Conservation (phyloP, 306 rosid species). For the Luffa acutangula region DNA sequence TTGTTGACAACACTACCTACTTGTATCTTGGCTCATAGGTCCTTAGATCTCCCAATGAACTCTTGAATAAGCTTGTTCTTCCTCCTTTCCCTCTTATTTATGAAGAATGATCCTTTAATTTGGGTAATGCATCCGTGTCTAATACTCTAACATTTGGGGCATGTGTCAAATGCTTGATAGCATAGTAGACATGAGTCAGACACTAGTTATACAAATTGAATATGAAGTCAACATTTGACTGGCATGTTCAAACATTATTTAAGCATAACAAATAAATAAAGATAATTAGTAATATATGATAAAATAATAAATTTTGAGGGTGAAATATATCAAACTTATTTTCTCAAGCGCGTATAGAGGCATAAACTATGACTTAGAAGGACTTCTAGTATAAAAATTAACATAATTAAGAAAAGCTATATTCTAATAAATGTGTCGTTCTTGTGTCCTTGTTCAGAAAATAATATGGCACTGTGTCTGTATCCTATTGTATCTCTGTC, state of each 20-base stretch:
- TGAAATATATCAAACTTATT: background rate
- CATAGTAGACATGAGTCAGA: background rate
- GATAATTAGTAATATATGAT: background rate
- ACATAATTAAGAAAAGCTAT: background rate
- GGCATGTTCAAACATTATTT: background rate
- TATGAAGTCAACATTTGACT: background rate
- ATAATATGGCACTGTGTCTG: background rate
- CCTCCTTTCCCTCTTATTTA: background rate
- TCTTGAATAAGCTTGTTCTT: background rate
- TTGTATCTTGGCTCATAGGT: background rate
- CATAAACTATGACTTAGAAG: background rate
- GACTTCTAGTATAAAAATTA: background rate
- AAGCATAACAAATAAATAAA: background rate
- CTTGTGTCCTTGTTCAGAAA: background rate
- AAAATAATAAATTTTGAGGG: background rate
- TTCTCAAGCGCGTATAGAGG: background rate
- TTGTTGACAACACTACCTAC: background rate
- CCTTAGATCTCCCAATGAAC: background rate
- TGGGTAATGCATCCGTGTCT: background rate
- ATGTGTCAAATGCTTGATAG: too few relatives aligned
- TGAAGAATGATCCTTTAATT: background rate
- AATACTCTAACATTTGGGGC: too few relatives aligned
- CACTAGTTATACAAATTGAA: background rate
- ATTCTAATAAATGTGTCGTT: background rate
- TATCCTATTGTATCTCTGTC: too few relatives aligned